Evolutionary conservation across 257 asterid genomes (phyloP).

Genomic region (Solanum appendiculatum): DNA sequence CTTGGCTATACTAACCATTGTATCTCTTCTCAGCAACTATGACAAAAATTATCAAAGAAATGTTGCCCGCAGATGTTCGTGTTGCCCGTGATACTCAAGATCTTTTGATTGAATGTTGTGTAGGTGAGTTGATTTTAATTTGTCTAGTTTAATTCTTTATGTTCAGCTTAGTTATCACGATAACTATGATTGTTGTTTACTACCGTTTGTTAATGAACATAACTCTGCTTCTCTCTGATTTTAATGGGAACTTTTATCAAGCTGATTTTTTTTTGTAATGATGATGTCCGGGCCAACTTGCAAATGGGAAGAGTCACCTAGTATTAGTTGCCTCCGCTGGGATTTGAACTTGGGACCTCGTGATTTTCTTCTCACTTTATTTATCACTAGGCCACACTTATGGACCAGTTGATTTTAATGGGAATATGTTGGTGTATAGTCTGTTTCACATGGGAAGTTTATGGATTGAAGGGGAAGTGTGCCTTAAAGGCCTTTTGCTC

Average conservation of each 20-base stretch:
- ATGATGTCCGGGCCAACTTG: neutral
- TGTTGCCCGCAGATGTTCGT: conserved; percentile 98
- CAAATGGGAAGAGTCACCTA: neutral
- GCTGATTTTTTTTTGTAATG: neutral
- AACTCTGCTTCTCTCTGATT: neutral
- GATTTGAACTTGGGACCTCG: neutral
- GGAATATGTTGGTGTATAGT: neutral
- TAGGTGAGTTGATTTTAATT: conserved; percentile 39
- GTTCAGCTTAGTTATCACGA: neutral
- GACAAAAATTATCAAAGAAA: conserved; percentile 55
- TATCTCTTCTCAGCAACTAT: conserved; percentile 28
- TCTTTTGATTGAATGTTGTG: conserved; percentile 95
- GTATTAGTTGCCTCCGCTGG: neutral
- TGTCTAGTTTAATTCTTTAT: neutral
- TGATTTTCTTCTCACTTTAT: neutral
- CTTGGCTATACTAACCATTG: neutral
- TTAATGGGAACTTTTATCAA: neutral
- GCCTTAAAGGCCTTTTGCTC: neutral
- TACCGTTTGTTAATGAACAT: neutral
- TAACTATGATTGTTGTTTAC: neutral
- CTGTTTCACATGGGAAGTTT: neutral
- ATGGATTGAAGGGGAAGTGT: neutral
- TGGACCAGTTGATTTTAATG: neutral
- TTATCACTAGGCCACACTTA: neutral
- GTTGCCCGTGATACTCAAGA: conserved; percentile 98